Percentiles rank a stretch among this genome's conserved stretches.
phyloP scores from a whole-genome alignment of 2,329 filamentous ascomycete species.

The Botryotinia convoluta region DNA sequence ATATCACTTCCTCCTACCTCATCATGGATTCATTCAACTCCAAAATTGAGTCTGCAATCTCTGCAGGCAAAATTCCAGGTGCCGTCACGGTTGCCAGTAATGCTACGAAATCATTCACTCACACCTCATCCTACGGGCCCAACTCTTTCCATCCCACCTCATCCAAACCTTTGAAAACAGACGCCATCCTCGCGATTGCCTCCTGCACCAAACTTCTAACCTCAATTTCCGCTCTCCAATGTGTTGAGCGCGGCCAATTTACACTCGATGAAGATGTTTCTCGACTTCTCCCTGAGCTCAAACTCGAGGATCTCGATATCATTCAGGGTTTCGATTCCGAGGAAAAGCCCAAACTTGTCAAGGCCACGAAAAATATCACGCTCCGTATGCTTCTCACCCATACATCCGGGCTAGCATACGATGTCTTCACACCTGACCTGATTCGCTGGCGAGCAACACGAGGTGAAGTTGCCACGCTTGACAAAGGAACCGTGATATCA shows the following conservation, averaged over 20 bases:
- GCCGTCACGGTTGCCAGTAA: constrained; percentile 25
- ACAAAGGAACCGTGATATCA: background rate
- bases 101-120: constrained; percentile 36
- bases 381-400: constrained; percentile 34
- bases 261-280: constrained; percentile 46
- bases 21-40: constrained; percentile 9
- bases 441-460: constrained; percentile 19
- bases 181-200: constrained; percentile 59
- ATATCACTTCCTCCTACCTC: background rate
- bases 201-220: constrained; percentile 56
- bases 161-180: constrained; percentile 56
- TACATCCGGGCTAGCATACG: constrained; percentile 29
- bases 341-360: constrained; percentile 25
- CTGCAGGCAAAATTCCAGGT: constrained; percentile 25
- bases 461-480: constrained; percentile 18
- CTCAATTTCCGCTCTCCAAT: constrained; percentile 53
- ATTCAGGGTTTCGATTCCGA: constrained; percentile 31
- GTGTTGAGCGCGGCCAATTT: constrained; percentile 52
- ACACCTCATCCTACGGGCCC: constrained; percentile 40
- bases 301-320: constrained; percentile 33
- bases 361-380: constrained; percentile 31
- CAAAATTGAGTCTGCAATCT: background rate
- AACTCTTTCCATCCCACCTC: constrained; percentile 39
- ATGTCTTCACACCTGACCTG: constrained; percentile 20
- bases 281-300: constrained; percentile 31